These are phyloP conservation scores for Leccinellum luteum DNA, from an alignment of 768 basidiomycete genomes.

Conservation along the genomic window DNA sequence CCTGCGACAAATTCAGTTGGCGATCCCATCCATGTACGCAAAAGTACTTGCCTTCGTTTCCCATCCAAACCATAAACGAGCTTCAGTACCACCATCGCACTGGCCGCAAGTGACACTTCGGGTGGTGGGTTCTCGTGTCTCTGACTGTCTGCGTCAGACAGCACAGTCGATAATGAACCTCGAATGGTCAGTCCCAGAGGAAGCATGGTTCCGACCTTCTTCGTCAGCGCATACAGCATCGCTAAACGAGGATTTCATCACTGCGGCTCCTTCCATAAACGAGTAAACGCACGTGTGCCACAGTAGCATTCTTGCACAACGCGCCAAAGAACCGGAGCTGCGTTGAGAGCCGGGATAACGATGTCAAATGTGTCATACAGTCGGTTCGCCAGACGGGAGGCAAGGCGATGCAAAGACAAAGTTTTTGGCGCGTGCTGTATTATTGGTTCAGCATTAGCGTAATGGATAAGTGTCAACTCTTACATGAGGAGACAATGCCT, in stretches of 20 bases:
- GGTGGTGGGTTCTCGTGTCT: conserved; percentile 64
- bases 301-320: conserved; percentile 57
- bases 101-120: conserved; percentile 61
- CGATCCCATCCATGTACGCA: conserved; percentile 3
- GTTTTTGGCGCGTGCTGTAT: conserved; percentile 64
- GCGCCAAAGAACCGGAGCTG: conserved; percentile 76
- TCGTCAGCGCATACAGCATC: conserved; percentile 61
- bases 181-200: conserved; percentile 62
- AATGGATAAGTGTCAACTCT: conserved; percentile 4
- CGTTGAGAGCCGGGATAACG: conserved; percentile 70
- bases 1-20: conserved; percentile 32
- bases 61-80: conserved; percentile 86
- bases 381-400: conserved; percentile 60
- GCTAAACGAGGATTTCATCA: conserved; percentile 35
- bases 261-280: neutral
- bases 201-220: conserved; percentile 53
- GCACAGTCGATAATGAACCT: conserved; percentile 42
- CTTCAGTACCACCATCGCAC: conserved; percentile 71
- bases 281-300: conserved; percentile 64
- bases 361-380: conserved; percentile 56
- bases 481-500: conserved; percentile 72
- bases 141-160: conserved; percentile 45
- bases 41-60: conserved; percentile 44
- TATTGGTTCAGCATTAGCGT: conserved; percentile 10
- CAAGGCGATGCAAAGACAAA: conserved; percentile 53